Evolutionary conservation across 2,329 filamentous ascomycete species (phyloP).

Genomic region (Exophiala spinifera): DNA sequence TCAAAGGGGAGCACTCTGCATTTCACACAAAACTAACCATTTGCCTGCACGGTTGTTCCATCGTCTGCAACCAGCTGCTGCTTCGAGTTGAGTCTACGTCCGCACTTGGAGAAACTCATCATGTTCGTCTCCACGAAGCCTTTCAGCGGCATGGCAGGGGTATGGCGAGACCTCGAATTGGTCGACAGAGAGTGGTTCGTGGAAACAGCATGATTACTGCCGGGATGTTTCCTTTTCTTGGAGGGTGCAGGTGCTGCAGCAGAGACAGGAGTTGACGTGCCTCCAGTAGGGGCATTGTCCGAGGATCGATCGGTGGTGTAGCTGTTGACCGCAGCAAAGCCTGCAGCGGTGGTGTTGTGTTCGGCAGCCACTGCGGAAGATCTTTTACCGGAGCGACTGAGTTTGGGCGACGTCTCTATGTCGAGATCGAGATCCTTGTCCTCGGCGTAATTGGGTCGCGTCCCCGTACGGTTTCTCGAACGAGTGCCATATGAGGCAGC

Average conservation of each 20-base stretch:
- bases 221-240: conserved; percentile 82
- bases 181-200: conserved; percentile 35
- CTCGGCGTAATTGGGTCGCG: conserved; percentile 92
- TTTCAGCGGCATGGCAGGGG: conserved; percentile 30
- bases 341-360: conserved; percentile 5
- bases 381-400: conserved; percentile 32
- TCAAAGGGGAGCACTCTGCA: too few species aligned
- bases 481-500: conserved; percentile 83
- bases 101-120: conserved; percentile 77
- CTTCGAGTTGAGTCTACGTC: conserved; percentile 62
- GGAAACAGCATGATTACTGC: conserved; percentile 36
- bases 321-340: conserved; percentile 18
- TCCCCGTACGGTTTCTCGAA: conserved; percentile 80
- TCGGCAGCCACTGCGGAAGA: conserved; percentile 17
- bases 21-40: conserved; percentile 63
- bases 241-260: conserved; percentile 50
- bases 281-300: conserved; percentile 1
- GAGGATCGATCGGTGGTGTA: conserved; percentile 1
- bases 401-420: conserved; percentile 58
- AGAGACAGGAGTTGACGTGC: conserved; percentile 48
- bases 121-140: conserved; percentile 67
- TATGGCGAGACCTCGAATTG: conserved; percentile 33
- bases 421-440: conserved; percentile 88
- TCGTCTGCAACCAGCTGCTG: conserved; percentile 85
- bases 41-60: conserved; percentile 75